These are phyloP conservation scores for Somion occarium DNA, from an alignment of 1,284 basidiomycete species.

Conservation along the genomic window DNA sequence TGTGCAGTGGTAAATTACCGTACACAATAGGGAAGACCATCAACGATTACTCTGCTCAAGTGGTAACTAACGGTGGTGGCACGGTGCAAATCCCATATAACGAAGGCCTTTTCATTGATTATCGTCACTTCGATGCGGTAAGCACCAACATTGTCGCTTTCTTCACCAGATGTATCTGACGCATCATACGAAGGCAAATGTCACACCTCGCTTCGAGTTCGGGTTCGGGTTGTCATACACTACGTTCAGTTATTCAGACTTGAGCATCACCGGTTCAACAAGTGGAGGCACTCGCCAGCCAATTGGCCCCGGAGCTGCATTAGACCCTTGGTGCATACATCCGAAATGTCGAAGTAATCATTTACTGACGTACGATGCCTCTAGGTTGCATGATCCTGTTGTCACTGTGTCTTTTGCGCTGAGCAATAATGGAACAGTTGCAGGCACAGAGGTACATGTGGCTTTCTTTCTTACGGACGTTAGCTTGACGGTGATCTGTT, in stretches of 20 bases:
- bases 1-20: conserved; percentile 44
- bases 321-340: conserved; percentile 27
- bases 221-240: conserved; percentile 67
- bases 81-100: conserved; percentile 27
- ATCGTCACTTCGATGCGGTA: conserved; percentile 70
- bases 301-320: conserved; percentile 22
- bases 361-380: neutral
- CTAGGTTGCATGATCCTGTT: conserved; percentile 28
- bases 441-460: conserved; percentile 29
- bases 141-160: conserved; percentile 18
- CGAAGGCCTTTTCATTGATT: conserved; percentile 63
- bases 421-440: conserved; percentile 30
- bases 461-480: conserved; percentile 1
- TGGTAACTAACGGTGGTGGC: conserved; percentile 20
- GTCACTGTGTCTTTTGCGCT: conserved; percentile 29
- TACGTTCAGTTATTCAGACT: conserved; percentile 34
- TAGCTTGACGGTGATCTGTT: conserved; percentile 1
- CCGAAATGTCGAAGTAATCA: neutral
- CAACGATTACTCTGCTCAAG: conserved; percentile 40
- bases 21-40: conserved; percentile 36
- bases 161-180: neutral
- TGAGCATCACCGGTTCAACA: conserved; percentile 23
- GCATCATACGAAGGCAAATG: conserved; percentile 17
- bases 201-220: conserved; percentile 37
- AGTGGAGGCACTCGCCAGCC: conserved; percentile 25